Base-by-base conservation (phyloP, 2,329 filamentous ascomycete genomes). In the Aspergillus ibericus region DNA sequence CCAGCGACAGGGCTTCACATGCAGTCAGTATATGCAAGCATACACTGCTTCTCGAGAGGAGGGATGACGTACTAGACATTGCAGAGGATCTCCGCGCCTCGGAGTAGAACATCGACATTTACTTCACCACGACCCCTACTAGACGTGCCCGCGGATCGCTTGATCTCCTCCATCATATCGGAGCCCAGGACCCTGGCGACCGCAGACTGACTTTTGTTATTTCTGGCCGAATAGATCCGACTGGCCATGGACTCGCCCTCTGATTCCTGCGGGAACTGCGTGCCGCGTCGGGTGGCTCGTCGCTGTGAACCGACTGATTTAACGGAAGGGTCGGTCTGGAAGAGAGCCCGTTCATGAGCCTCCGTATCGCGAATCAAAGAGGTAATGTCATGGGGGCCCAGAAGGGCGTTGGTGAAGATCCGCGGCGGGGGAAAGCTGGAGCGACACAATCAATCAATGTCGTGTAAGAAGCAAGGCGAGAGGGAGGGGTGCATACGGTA, bases 361-460 rank as follows among this genome's bases (percentile, higher is more conserved):
- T 99, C 95, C 3, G 93, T 97, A 74, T 99, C 95, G 60, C 95
- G 90, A 70, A 99, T 97, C 49, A 99, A 81, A 12, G 91, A 86
- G 4, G 95, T 98, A 67, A 99, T 98, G 75, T 99, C 95, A 75
- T 93, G 88, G 65, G 88, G 88, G 57, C 89, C 88, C 50, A 98
- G 87, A 38, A 99, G 84, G 34, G 95, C 92, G 74, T 96, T 97
- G 66, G 93, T 95, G 78, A 98, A 99, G 70, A 95, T 92, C 70
- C 91, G 96, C n/a, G 93, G 91, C 1, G 86, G 86, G 40, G 91
- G 91, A 68, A 98, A 98, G 34, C 92, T 96, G 51, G 9, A 29
- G 35, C 27, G 47, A 36, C 35, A 42, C 1, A 36, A 18, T n/a
- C 59, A 53, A 52, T 53, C 38, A 18, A 15, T 48, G 47, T 16